phyloP scores from a whole-genome alignment of 2,329 filamentous ascomycete genomes.

The Colletotrichum sp. region DNA sequence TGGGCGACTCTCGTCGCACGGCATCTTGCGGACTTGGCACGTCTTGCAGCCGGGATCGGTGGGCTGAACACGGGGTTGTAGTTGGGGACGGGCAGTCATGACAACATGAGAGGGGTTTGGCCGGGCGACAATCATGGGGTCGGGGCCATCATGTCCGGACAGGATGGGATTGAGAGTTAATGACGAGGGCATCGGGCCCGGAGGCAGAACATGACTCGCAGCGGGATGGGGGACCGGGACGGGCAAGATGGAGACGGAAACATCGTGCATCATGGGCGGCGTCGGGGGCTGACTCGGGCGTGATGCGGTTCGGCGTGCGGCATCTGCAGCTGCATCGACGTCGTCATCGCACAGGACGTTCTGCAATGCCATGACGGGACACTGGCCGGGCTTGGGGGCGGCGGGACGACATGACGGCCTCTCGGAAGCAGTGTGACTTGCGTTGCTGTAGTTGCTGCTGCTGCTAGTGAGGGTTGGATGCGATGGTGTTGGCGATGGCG shows the following conservation, averaged over 20 bases:
- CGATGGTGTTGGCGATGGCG: constrained; percentile 15
- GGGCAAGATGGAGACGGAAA: not conserved
- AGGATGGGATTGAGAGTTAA: not conserved
- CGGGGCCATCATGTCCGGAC: not conserved
- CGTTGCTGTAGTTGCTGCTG: not conserved
- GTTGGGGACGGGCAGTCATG: constrained; percentile 17
- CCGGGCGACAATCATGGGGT: not conserved
- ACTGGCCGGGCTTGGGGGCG: constrained; percentile 4
- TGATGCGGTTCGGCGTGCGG: not conserved
- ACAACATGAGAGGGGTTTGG: constrained; percentile 19
- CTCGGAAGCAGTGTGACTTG: not conserved
- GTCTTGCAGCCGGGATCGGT: constrained; percentile 16
- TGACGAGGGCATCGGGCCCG: not conserved
- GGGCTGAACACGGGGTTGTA: constrained; percentile 4
- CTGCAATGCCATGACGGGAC: constrained; percentile 19
- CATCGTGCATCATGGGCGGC: constrained; percentile 12
- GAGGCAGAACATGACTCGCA: not conserved
- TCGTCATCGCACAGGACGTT: constrained; percentile 17
- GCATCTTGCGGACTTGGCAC: constrained; percentile 20
- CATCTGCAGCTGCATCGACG: not conserved
- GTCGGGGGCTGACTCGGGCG: constrained; percentile 17
- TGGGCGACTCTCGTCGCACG: constrained; percentile 17
- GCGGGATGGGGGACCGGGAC: not conserved
- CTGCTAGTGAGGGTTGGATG: not conserved
- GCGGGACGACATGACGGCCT: not conserved